A percentile compares a stretch with the other conserved stretches of the same genome.
Evolutionary conservation across 2,329 filamentous ascomycete species (phyloP).

Genomic region (Podosphaera fusca): DNA sequence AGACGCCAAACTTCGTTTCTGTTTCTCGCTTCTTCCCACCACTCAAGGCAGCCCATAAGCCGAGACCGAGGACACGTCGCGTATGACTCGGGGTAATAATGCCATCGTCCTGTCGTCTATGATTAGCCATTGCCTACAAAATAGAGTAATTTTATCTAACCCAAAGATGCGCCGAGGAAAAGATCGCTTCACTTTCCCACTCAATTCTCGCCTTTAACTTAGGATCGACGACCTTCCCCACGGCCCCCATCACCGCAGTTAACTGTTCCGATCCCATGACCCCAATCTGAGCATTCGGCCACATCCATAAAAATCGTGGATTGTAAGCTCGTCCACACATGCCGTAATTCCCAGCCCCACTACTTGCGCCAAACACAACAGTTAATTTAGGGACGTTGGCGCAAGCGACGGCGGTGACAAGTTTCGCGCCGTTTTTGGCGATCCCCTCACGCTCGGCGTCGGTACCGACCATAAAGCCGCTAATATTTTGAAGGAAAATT

Average conservation of each 20-base stretch:
- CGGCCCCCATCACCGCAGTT: constrained; percentile 79
- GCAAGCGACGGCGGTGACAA: constrained; percentile 85
- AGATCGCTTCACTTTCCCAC: constrained; percentile 68
- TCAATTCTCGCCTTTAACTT: constrained; percentile 70
- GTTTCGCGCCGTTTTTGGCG: constrained; percentile 91
- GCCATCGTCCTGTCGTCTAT: constrained; percentile 39
- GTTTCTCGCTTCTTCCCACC: constrained; percentile 40
- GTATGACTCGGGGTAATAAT: constrained; percentile 61
- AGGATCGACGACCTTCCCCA: constrained; percentile 63
- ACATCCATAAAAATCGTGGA: constrained; percentile 86
- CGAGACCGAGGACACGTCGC: constrained; percentile 45
- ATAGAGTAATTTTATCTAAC: constrained; percentile 16
- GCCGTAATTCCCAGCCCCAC: constrained; percentile 90
- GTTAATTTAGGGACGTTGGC: constrained; percentile 93
- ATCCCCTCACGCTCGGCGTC: constrained; percentile 88
- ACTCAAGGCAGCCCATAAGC: constrained; percentile 42
- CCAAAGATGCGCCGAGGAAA: constrained; percentile 77
- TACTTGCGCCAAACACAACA: constrained; percentile 79
- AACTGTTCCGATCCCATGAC: constrained; percentile 95
- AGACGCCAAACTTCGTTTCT: constrained; percentile 53
- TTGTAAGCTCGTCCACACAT: constrained; percentile 92
- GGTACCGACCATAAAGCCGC: constrained; percentile 91
- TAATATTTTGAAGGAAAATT: constrained; percentile 89
- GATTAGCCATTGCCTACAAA: no score
- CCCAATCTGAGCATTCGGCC: constrained; percentile 88